Conservation (phyloP, 148 eudicot species). For the Tetragonia tetragonoides region DNA sequence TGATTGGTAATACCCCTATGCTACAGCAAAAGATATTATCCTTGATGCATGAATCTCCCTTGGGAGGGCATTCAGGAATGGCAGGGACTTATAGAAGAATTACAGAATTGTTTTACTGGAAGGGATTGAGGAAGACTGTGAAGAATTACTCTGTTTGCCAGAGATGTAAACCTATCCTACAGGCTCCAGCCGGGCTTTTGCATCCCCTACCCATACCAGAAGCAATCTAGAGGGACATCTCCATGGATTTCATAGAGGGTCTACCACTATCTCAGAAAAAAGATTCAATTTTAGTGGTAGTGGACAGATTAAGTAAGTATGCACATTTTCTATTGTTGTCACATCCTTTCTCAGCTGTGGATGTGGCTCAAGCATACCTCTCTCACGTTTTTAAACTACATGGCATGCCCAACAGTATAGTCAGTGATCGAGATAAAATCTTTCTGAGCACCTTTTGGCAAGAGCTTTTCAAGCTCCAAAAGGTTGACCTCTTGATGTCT, state of each 20-base stretch:
- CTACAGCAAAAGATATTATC: not conserved
- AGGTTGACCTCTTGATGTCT: not conserved
- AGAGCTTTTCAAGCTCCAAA: not conserved
- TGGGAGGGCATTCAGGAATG: not conserved
- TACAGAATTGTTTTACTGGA: not conserved
- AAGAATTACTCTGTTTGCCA: not conserved
- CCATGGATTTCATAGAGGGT: slow-evolving; percentile 10
- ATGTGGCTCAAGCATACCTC: not conserved
- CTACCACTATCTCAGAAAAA: not conserved
- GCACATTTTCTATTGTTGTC: not conserved
- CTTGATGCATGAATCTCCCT: not conserved
- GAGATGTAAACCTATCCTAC: not conserved
- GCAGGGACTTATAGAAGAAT: not conserved
- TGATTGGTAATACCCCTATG: not conserved
- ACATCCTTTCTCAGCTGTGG: not conserved
- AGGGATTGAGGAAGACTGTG: not conserved
- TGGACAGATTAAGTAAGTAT: slow-evolving; percentile 1
- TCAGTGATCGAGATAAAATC: not conserved
- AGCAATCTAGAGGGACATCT: not conserved
- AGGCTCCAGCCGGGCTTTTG: not conserved
- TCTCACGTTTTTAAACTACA: not conserved
- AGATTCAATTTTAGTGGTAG: slow-evolving; percentile 2
- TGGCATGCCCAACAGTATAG: not conserved
- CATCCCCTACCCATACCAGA: not conserved
- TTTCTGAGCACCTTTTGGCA: slow-evolving; percentile 5